Base-by-base conservation (phyloP, 768 basidiomycete species). In the Mycena indigotica region DNA sequence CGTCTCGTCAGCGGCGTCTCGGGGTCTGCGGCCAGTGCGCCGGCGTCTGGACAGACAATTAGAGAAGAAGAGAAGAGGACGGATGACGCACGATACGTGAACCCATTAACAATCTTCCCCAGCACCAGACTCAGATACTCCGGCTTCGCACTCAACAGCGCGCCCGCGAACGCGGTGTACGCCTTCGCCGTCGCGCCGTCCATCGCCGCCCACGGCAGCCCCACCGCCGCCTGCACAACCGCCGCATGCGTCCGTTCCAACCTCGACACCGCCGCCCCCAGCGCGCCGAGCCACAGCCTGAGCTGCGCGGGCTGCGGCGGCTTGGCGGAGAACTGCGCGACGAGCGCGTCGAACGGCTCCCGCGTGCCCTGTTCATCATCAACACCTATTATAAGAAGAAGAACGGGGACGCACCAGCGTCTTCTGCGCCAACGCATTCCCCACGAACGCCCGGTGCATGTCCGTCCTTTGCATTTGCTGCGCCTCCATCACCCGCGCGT, bases 131-230 rank as follows among this genome's bases (percentile, higher is more conserved):
- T 88, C 28, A 96, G 80, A 73, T 96, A 98, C 74, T 97, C 93
- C 58, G 95, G 92, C 60, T 89, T 78, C 23, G 96, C 93, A 60
- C 91, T 93, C 64, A 96, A 83, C 38, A 99, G 84, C 78, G 95
- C 92, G 25, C 93, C 91, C 48, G 94, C 84, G 69, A 97, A 97
- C 30, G 89, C 82, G 28, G 88, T 89, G 73, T 96, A 98, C 4
- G 88, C 86, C 72, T 88, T 89, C 52, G 95, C 94, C 62, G 96
- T 91, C 29, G 77, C 75, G 28, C 83, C 83, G 67, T 96, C 95
- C 73, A 93, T 84, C n/a, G 86, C 91, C 16, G 91, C 88, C 97
- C 97, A 99, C 13, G 94, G 93, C 67, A 98, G 80, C 60, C 80
- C 81, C 40, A 98, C 79, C 56, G 98, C 84, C 15, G 95, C 93